These are phyloP conservation scores for Eucalyptus urophylla DNA, from an alignment of 345 rosid genomes.

Conservation along the genomic window DNA sequence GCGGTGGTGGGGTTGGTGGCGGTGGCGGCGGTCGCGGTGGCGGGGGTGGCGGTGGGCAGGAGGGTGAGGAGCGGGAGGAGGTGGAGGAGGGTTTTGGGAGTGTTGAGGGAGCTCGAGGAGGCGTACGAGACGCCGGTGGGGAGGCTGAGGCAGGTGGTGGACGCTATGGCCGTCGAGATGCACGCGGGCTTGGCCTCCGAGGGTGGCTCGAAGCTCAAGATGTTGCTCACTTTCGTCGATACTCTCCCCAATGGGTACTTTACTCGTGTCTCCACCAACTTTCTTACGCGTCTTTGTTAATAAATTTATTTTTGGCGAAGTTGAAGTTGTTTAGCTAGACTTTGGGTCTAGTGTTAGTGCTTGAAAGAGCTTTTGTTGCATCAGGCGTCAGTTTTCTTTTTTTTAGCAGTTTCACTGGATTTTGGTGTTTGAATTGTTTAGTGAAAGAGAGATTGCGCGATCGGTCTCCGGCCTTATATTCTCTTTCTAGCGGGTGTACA, in stretches of 20 bases:
- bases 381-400: not conserved
- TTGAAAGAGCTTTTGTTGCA: not conserved
- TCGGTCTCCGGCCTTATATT: not conserved
- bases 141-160: conserved; percentile 70
- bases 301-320: not conserved
- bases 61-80: conserved; percentile 60
- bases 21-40: conserved; percentile 65
- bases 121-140: conserved; percentile 64
- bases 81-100: conserved; percentile 65
- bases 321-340: not conserved
- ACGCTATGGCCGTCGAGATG: conserved; percentile 97
- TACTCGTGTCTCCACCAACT: not conserved
- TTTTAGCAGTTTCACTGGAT: not conserved
- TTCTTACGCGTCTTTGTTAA: not conserved
- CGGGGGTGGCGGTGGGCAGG: conserved; percentile 71
- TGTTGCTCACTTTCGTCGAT: conserved; percentile 85
- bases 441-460: not conserved
- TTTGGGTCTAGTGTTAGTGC: not conserved
- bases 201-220: conserved; percentile 96
- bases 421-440: not conserved
- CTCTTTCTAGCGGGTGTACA: not conserved
- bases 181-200: conserved; percentile 98
- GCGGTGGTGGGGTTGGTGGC: conserved; percentile 72
- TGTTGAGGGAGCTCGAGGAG: conserved; percentile 72
- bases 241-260: conserved; percentile 53